Base-by-base conservation (phyloP, 202 grass and related monocot species). In the Musa balbisiana region DNA sequence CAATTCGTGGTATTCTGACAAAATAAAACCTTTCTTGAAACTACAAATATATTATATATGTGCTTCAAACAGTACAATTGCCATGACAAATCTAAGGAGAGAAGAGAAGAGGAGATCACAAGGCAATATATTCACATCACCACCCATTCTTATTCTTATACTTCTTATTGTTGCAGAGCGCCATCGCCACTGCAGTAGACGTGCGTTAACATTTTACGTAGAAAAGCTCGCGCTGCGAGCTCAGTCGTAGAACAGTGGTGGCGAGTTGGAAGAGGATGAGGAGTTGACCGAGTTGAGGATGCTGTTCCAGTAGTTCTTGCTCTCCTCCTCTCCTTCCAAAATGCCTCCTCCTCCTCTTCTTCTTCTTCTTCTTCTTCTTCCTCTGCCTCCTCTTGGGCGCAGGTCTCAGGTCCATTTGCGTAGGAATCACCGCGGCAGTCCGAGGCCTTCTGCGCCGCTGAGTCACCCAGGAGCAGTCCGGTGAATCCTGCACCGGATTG, bases 231-330 rank as follows among this genome's bases (percentile, higher is more conserved):
- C 58, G 23, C 10, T 11, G 2, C n/a, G 16, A 33, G 12, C 17
- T 82, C 55, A 69, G 19, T 73, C 84, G 76, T 85, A 89, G 75
- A 92, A 77, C 11, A 89, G 77, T 15, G 74, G 49, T 23, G 82
- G 69, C 0, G 84, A 77, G 27, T 80, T 72, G 25, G 82, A 73
- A 67, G 88, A 78, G 51, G 86, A 80, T 71, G 92, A 84, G 20
- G 91, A 87, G 79, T 85, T 85, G 71, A 88, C 91, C 74, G 93
- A 90, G 74, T 90, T 82, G 15, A 98, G 78, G 68, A 98, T 89
- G 29, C 85, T 90, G 64, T 87, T 94, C 95, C 95, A 98, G 80
- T 98, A 98, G 77, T 83, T 88, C 79, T 77, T 94, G 76, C 84
- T 87, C 71, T 91, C 86, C 53, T 86, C 94, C 60, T 65, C 85